Conservation (phyloP, 768 basidiomycete species). For the Nidularia sp. region DNA sequence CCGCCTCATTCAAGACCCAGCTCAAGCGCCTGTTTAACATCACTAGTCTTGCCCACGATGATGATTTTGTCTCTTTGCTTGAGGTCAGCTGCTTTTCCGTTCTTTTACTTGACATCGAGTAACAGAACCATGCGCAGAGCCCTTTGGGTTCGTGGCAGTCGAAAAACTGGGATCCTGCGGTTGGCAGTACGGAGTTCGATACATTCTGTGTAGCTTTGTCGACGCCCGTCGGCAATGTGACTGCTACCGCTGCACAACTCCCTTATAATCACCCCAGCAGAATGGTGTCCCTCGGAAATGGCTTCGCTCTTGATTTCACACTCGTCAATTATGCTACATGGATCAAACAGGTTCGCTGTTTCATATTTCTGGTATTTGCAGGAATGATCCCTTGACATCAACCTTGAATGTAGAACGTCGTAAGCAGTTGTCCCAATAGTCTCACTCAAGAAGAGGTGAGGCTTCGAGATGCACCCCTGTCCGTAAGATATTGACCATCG, state of each 20-base stretch:
- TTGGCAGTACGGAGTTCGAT: conserved; percentile 60
- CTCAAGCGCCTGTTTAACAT: conserved; percentile 81
- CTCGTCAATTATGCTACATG: conserved; percentile 74
- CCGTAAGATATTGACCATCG: no score
- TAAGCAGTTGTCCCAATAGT: conserved; percentile 52
- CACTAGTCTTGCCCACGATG: conserved; percentile 58
- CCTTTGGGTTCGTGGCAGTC: conserved; percentile 78
- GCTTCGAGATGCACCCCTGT: no score
- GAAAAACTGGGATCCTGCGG: conserved; percentile 81
- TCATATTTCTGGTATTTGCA: no score
- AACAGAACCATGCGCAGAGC: conserved; percentile 23
- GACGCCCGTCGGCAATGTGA: conserved; percentile 32
- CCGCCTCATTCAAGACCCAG: conserved; percentile 29
- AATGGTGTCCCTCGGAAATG: conserved; percentile 41
- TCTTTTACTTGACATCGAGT: not conserved
- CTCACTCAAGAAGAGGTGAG: conserved; percentile 46
- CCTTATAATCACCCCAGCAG: conserved; percentile 47
- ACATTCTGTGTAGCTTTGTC: conserved; percentile 61
- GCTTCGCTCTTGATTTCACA: conserved; percentile 50
- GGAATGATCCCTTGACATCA: no score
- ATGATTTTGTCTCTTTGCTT: conserved; percentile 73
- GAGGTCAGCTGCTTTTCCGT: conserved; percentile 36
- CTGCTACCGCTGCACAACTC: conserved; percentile 23
- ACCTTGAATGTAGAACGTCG: conserved; percentile 35
- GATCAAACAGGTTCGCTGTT: conserved; percentile 36